Base-by-base conservation (phyloP, 2,329 filamentous ascomycete species). In the Emmonsiellopsis sp. region DNA sequence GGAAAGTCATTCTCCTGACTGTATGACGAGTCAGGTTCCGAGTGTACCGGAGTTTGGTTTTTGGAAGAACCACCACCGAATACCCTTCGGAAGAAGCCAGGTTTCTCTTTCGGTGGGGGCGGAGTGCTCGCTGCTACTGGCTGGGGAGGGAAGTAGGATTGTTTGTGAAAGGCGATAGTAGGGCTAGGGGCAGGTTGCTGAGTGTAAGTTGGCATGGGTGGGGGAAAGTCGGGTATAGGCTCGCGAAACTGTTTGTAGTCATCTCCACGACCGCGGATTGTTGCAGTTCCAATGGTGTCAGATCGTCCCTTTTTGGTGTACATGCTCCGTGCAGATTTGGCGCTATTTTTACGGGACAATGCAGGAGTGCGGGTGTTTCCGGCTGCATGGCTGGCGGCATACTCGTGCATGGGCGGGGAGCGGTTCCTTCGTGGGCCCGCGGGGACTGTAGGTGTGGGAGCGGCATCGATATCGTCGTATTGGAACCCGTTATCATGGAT, bases 51-150 rank as follows among this genome's bases (percentile, higher is more conserved):
- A n/a, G 63, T 56, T 58, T 67, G 76, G 48, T 72, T 79, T 65
- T 79, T 87, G 37, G 86, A 82, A 8, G 85, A 86, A 40, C 38
- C 38, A 40, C 50, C 50, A 48, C 86, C 88, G 74, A 97, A 97
- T 40, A 97, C 87, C 58, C 92, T 83, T 62, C 89, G 84, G 75
- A 97, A 97, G 75, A 98, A 97, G 16, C 93, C 91, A 7, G 82
- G 87, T 54, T 84, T 83, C 63, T 89, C 85, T 65, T 86, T 88
- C 51, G 76, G 67, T 11, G 49, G 4, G 52, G 61, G 74, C 60
- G 69, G 73, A 2, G 58, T 51, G 54, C 62, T 74, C 61, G 68
- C 73, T 57, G 65, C 73, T 57, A 70, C 69, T 58, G 65, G 73
- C 56, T 67, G 68, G 56, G 66, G 68, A 42, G 68, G 64, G 35